These are phyloP conservation scores for Pythium scleroteichum DNA, from an alignment of 352 stramenopile species.

Conservation along the genomic window DNA sequence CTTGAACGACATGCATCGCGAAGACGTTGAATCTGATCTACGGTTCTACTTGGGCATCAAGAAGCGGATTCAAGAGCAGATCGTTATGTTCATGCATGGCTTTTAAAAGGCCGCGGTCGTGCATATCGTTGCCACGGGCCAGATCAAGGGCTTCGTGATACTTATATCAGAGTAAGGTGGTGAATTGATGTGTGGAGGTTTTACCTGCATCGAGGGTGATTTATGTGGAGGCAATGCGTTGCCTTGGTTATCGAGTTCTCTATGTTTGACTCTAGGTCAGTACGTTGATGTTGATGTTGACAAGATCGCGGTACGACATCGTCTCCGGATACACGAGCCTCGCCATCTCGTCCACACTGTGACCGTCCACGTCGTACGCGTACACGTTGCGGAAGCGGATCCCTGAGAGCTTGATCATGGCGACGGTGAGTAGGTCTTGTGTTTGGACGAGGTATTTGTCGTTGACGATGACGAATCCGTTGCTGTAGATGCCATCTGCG, in stretches of 20 bases:
- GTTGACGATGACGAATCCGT: slow-evolving; percentile 41
- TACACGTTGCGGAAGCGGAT: slow-evolving; percentile 27
- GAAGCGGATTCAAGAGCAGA: slow-evolving; percentile 66
- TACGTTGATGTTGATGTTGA: slow-evolving; percentile 27
- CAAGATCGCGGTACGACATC: slow-evolving; percentile 19
- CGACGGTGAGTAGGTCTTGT: slow-evolving; percentile 27
- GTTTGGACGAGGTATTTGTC: slow-evolving; percentile 35
- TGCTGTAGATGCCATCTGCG: slow-evolving; percentile 41
- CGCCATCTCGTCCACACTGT: slow-evolving; percentile 22
- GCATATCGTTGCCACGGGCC: not conserved
- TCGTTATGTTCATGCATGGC: slow-evolving; percentile 70
- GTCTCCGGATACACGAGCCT: slow-evolving; percentile 33
- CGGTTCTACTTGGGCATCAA: slow-evolving; percentile 77
- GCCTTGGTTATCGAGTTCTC: not conserved
- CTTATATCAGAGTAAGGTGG: slow-evolving; percentile 2
- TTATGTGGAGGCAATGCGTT: not conserved
- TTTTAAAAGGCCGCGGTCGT: slow-evolving; percentile 33
- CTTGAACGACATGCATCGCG: slow-evolving; percentile 54
- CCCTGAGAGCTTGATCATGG: slow-evolving; percentile 29
- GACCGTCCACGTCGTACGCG: slow-evolving; percentile 31
- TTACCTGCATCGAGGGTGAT: not conserved
- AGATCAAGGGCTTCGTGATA: not conserved
- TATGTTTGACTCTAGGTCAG: slow-evolving; percentile 15
- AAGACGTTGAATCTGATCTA: slow-evolving; percentile 61
- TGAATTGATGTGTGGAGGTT: slow-evolving; percentile 13